A percentile compares a stretch with the other conserved stretches of the same genome.
Conservation (phyloP, 2,329 filamentous ascomycete genomes). For the Fusarium citri region DNA sequence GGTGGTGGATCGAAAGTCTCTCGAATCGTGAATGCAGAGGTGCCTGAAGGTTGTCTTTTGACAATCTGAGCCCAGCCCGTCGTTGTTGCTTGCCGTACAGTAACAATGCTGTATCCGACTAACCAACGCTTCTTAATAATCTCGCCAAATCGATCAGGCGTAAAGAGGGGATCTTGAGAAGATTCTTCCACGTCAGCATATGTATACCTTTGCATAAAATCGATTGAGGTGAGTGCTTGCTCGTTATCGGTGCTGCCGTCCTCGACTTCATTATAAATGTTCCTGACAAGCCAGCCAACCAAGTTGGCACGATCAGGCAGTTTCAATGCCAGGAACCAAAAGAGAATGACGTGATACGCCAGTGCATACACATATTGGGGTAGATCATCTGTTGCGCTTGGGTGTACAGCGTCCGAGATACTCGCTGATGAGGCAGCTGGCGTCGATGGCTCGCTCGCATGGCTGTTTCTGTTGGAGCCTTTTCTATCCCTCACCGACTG, state of each 20-base stretch:
- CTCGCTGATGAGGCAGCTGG: conserved; percentile 37
- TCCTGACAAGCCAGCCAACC: conserved; percentile 90
- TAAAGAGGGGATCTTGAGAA: conserved; percentile 73
- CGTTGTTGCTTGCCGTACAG: conserved; percentile 75
- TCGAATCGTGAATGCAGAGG: conserved; percentile 68
- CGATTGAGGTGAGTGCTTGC: conserved; percentile 91
- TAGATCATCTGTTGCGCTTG: conserved; percentile 72
- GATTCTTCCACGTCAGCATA: conserved; percentile 89
- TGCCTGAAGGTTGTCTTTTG: conserved; percentile 77
- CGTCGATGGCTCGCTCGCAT: conserved; percentile 57
- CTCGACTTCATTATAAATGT: conserved; percentile 81
- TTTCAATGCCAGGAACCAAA: conserved; percentile 94
- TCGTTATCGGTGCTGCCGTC: conserved; percentile 84
- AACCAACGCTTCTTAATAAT: conserved; percentile 77
- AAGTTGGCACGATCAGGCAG: conserved; percentile 84
- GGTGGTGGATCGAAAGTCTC: conserved; percentile 70
- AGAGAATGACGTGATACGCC: conserved; percentile 94
- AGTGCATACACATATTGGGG: conserved; percentile 94
- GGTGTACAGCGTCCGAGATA: conserved; percentile 38
- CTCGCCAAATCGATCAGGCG: conserved; percentile 71
- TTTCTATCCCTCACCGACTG: conserved; percentile 83
- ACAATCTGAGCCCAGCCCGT: conserved; percentile 78
- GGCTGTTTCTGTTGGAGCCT: conserved; percentile 59
- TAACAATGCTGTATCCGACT: conserved; percentile 78
- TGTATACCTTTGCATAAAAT: conserved; percentile 91